Conservation (phyloP, 306 rosid species). For the Gastrolobium villosum region DNA sequence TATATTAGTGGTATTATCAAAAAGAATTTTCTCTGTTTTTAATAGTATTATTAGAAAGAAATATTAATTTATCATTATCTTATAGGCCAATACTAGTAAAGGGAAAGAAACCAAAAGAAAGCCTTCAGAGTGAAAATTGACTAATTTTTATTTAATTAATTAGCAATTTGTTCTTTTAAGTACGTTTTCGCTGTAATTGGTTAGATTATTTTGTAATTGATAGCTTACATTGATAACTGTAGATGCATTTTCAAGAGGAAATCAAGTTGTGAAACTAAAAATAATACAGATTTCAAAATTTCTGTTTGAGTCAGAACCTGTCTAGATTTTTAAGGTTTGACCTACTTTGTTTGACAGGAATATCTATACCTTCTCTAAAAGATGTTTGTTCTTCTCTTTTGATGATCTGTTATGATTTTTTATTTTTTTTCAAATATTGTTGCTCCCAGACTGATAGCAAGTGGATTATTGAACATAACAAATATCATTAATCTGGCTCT, state of each 20-base stretch:
- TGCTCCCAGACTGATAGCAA: constrained; percentile 9
- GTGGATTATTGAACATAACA: constrained; percentile 15
- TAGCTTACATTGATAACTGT: not conserved
- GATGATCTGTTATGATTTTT: not conserved
- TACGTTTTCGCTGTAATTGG: not conserved
- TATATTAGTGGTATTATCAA: constrained; percentile 1
- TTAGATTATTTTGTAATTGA: constrained; percentile 9
- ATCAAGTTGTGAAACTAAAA: constrained; percentile 18
- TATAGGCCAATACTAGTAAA: not conserved
- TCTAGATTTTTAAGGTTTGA: constrained; percentile 32
- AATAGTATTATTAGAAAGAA: not conserved
- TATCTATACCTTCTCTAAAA: not conserved
- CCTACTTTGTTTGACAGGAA: constrained; percentile 3
- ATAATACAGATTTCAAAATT: not conserved
- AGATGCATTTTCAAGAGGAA: not conserved
- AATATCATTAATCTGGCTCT: not conserved
- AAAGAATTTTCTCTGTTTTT: not conserved
- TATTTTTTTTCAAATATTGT: not conserved
- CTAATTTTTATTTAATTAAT: constrained; percentile 16
- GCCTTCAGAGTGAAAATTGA: not conserved
- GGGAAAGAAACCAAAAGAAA: not conserved
- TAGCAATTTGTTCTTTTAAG: not conserved
- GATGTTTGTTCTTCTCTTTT: not conserved
- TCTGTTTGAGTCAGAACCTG: not conserved
- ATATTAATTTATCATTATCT: not conserved